Evolutionary conservation across 805 yeast genomes (phyloP).

Genomic region (Teunomyces aglyptinius): DNA sequence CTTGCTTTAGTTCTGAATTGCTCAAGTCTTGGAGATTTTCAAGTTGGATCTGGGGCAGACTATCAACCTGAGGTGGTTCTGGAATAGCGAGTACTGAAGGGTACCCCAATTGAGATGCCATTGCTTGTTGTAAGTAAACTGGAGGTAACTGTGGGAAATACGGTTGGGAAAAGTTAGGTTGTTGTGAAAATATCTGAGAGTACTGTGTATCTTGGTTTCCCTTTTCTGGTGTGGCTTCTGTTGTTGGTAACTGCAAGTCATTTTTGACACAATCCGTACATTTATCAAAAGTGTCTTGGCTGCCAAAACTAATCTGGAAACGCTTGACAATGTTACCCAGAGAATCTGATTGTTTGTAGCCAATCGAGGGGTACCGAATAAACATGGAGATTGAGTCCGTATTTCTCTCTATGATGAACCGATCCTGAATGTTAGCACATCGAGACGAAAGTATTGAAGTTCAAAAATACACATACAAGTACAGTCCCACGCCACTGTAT

Average conservation of each 20-base stretch:
- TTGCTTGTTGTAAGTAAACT: background rate
- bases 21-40: background rate
- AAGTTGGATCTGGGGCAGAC: background rate
- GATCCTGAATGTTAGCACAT: constrained; percentile 14
- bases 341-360: constrained; percentile 23
- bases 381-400: constrained; percentile 15
- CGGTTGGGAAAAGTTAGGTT: background rate
- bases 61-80: background rate
- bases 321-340: constrained; percentile 20
- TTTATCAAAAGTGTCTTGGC: constrained; percentile 10
- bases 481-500: constrained; percentile 21
- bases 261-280: constrained; percentile 9
- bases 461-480: constrained; percentile 14
- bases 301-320: constrained; percentile 27
- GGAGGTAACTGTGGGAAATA: background rate
- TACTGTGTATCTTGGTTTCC: background rate
- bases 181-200: background rate
- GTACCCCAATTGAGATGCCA: background rate
- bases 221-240: constrained; percentile 1
- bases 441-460: background rate
- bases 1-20: constrained; percentile 7
- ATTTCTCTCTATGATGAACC: constrained; percentile 5
- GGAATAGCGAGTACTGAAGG: background rate
- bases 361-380: constrained; percentile 26
- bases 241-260: constrained; percentile 4